Evolutionary conservation across 2,329 filamentous ascomycete genomes (phyloP).

Genomic region (Sarocladium oryzae): DNA sequence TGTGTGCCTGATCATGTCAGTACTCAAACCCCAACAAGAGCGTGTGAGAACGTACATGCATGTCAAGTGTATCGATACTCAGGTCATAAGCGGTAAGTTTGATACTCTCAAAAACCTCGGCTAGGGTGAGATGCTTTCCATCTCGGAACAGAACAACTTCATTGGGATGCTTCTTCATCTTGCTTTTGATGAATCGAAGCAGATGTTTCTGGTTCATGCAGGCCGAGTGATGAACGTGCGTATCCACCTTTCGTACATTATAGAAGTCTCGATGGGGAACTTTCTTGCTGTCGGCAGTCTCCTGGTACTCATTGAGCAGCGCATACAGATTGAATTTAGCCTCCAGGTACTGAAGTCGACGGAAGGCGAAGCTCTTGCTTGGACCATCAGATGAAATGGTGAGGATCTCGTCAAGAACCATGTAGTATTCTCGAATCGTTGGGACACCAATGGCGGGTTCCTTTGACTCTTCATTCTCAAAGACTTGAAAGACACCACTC

Average conservation of each 20-base stretch:
- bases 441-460: slow-evolving; percentile 77
- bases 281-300: slow-evolving; percentile 95
- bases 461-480: slow-evolving; percentile 58
- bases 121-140: slow-evolving; percentile 82
- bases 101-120: slow-evolving; percentile 94
- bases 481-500: slow-evolving; percentile 88
- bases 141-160: slow-evolving; percentile 91
- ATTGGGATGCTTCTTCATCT: slow-evolving; percentile 97
- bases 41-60: slow-evolving; percentile 66
- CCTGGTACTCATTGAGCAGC: slow-evolving; percentile 92
- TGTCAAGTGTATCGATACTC: slow-evolving; percentile 96
- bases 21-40: not conserved
- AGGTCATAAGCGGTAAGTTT: slow-evolving; percentile 95
- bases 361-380: slow-evolving; percentile 94
- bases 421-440: slow-evolving; percentile 89
- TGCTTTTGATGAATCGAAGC: slow-evolving; percentile 97
- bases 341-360: slow-evolving; percentile 89
- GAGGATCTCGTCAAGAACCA: slow-evolving; percentile 82
- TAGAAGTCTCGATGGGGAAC: slow-evolving; percentile 98
- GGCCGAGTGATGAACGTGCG: slow-evolving; percentile 96
- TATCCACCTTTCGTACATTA: slow-evolving; percentile 97
- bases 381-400: slow-evolving; percentile 91
- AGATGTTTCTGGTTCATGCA: slow-evolving; percentile 99
- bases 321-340: slow-evolving; percentile 95
- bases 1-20: slow-evolving; percentile 62